phyloP scores from a whole-genome alignment of 2,329 filamentous ascomycete genomes.

The Plectosphaerella sp. region DNA sequence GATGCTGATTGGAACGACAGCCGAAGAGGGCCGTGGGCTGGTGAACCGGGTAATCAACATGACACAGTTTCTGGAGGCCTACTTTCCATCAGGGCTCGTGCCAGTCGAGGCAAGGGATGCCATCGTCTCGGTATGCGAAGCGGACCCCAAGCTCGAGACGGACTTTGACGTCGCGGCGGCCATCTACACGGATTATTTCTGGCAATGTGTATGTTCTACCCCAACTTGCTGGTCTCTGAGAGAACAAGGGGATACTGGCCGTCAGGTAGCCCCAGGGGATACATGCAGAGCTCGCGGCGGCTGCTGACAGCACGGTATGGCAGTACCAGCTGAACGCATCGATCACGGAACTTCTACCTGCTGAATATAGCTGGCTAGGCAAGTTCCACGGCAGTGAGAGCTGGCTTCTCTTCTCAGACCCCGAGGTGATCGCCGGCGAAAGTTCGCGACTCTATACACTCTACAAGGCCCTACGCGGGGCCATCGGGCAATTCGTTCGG shows the following conservation, averaged over 20 bases:
- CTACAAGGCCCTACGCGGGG: conserved; percentile 16
- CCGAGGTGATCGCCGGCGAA: conserved; percentile 8
- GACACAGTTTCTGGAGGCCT: conserved; percentile 11
- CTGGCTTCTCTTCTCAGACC: conserved; percentile 15
- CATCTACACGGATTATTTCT: conserved; percentile 20
- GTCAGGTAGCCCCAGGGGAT: conserved; percentile 16
- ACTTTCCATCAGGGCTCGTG: conserved; percentile 7
- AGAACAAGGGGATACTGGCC: conserved; percentile 2
- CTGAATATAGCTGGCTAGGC: conserved; percentile 15
- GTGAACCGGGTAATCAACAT: conserved; percentile 17
- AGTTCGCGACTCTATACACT: conserved; percentile 16
- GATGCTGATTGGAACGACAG: conserved; percentile 17
- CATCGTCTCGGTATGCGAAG: conserved; percentile 14
- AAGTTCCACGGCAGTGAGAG: conserved; percentile 21
- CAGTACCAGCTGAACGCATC: conserved; percentile 21
- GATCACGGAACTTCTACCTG: conserved; percentile 12
- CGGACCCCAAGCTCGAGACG: conserved; percentile 4
- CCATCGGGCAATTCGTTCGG: conserved; percentile 17
- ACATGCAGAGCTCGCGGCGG: conserved; percentile 14
- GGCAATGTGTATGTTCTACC: conserved; percentile 18
- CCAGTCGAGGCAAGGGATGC: neutral
- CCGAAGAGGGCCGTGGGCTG: conserved; percentile 16
- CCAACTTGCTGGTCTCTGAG: neutral
- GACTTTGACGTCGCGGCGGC: conserved; percentile 19
- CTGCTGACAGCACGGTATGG: conserved; percentile 16